A percentile compares a stretch with the other conserved stretches of the same genome.
These are phyloP conservation scores for Mycosphaerella arachidis DNA, from an alignment of 2,329 filamentous ascomycete species.

Conservation along the genomic window DNA sequence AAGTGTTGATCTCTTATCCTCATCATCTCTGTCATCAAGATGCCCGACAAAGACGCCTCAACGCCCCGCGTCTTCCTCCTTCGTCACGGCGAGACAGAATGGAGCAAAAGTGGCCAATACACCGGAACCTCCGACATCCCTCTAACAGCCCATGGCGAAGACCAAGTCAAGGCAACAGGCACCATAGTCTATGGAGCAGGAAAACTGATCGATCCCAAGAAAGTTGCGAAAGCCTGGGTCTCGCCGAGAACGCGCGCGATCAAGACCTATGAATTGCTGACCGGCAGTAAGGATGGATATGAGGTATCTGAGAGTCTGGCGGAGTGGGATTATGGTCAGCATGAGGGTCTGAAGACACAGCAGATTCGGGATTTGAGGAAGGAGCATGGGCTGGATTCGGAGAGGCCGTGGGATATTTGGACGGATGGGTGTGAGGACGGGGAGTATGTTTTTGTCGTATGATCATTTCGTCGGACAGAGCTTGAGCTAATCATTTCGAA, in stretches of 20 bases:
- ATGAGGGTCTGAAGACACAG: constrained; percentile 72
- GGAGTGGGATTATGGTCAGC: constrained; percentile 78
- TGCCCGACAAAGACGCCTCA: constrained; percentile 36
- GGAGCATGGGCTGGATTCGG: constrained; percentile 51
- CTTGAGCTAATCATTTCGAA: constrained; percentile 27
- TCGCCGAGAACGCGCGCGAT: constrained; percentile 49
- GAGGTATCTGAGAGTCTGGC: constrained; percentile 65
- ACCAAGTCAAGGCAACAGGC: constrained; percentile 48
- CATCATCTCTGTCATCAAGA: constrained; percentile 8
- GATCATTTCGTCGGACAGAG: not conserved
- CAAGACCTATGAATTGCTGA: constrained; percentile 47
- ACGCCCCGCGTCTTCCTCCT: constrained; percentile 74
- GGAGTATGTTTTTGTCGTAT: constrained; percentile 54
- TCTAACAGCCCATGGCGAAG: constrained; percentile 73
- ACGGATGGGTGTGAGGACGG: constrained; percentile 79
- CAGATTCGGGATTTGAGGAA: constrained; percentile 61
- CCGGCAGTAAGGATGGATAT: constrained; percentile 30
- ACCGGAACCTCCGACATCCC: constrained; percentile 84
- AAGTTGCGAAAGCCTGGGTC: constrained; percentile 46
- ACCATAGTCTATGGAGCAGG: constrained; percentile 46
- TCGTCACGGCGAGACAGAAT: constrained; percentile 92
- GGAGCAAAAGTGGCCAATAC: constrained; percentile 76
- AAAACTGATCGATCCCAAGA: constrained; percentile 50
- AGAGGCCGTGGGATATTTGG: constrained; percentile 78
- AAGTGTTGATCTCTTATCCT: not conserved